Conservation (phyloP, 768 basidiomycete genomes). For the Collybia nuda region DNA sequence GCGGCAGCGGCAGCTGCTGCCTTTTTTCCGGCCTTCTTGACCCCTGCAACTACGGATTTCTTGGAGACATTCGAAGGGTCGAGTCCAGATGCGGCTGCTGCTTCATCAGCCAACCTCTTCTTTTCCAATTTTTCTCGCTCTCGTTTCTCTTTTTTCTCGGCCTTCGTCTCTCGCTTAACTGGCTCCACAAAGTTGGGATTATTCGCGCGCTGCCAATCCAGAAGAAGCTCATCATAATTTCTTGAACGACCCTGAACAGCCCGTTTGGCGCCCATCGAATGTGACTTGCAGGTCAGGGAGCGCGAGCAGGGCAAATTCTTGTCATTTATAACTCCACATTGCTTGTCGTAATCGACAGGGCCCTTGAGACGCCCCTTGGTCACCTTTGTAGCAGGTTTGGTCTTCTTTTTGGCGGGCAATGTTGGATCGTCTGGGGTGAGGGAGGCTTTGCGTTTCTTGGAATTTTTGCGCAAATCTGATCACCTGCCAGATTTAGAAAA, state of each 20-base stretch:
- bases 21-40: conserved; percentile 69
- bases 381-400: conserved; percentile 64
- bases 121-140: conserved; percentile 83
- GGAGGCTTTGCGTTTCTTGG: conserved; percentile 83
- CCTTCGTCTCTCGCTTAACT: conserved; percentile 82
- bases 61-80: conserved; percentile 47
- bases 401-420: conserved; percentile 76
- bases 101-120: conserved; percentile 70
- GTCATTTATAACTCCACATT: conserved; percentile 97
- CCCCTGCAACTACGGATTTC: conserved; percentile 38
- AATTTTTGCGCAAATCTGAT: conserved; percentile 43
- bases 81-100: conserved; percentile 56
- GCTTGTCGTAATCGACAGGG: conserved; percentile 86
- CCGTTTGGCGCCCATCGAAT: conserved; percentile 96
- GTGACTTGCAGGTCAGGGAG: conserved; percentile 96
- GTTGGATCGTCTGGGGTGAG: conserved; percentile 63
- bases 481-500: conserved; percentile 7
- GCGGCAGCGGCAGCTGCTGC: conserved; percentile 51
- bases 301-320: conserved; percentile 91
- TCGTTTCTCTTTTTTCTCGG: conserved; percentile 83
- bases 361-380: conserved; percentile 81
- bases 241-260: conserved; percentile 85
- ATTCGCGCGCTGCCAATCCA: conserved; percentile 88
- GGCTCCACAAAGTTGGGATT: conserved; percentile 90
- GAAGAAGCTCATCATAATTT: conserved; percentile 80